Evolutionary conservation across 345 rosid genomes (phyloP).

Genomic region (Cochlearia excelsa): DNA sequence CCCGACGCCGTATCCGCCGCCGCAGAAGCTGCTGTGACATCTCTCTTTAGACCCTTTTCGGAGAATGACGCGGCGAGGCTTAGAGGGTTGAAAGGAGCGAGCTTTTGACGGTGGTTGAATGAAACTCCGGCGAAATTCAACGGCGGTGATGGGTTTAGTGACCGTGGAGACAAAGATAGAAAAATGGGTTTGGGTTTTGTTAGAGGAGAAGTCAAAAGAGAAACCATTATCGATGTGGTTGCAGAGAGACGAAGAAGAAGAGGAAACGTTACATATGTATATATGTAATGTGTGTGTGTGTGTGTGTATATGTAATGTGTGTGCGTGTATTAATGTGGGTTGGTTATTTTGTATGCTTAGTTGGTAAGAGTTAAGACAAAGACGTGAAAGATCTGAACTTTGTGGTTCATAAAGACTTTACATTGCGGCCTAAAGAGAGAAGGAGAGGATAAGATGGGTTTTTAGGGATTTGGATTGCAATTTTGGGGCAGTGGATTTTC

Average conservation of each 20-base stretch:
- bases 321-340: slow-evolving; percentile 4
- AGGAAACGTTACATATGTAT: slow-evolving; percentile 16
- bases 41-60: slow-evolving; percentile 27
- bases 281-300: not conserved
- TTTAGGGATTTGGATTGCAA: slow-evolving; percentile 19
- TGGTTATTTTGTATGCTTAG: slow-evolving; percentile 23
- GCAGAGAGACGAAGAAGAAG: slow-evolving; percentile 4
- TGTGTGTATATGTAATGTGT: not conserved
- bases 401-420: slow-evolving; percentile 21
- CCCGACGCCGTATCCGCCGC: not conserved
- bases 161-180: slow-evolving; percentile 32
- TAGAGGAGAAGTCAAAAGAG: slow-evolving; percentile 41
- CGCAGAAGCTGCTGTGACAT: slow-evolving; percentile 16
- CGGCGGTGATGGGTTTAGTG: slow-evolving; percentile 10
- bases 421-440: slow-evolving; percentile 1
- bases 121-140: slow-evolving; percentile 27
- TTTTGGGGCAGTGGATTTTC: slow-evolving; percentile 9
- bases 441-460: slow-evolving; percentile 31
- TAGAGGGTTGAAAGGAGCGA: slow-evolving; percentile 24
- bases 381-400: slow-evolving; percentile 31
- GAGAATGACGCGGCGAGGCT: slow-evolving; percentile 28
- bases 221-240: slow-evolving; percentile 44
- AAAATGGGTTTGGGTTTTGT: slow-evolving; percentile 38
- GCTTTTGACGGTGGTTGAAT: slow-evolving; percentile 17
- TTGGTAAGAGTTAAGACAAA: not conserved